Percentiles rank a stretch among this genome's conserved stretches.
Evolutionary conservation across 1,139 yeast genomes (phyloP).

Genomic region (Blastobotrys buckinghamii): DNA sequence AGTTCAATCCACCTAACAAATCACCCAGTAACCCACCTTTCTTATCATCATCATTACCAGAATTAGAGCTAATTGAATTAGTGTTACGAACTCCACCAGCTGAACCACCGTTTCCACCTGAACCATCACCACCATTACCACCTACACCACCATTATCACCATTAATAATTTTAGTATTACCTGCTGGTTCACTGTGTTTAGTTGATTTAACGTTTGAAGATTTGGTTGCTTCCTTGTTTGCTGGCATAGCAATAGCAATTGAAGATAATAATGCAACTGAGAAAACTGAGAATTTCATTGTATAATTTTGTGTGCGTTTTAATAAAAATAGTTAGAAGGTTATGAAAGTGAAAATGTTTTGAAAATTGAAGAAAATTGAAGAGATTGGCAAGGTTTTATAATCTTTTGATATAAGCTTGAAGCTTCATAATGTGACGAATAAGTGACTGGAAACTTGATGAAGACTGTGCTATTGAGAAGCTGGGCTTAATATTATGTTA

Average conservation of each 20-base stretch:
- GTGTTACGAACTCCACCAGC: not conserved
- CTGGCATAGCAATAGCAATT: not conserved
- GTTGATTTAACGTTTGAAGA: no score
- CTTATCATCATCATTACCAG: not conserved
- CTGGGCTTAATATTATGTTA: no score
- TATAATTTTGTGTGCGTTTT: not conserved
- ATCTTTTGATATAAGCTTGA: no score
- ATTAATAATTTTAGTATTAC: not conserved
- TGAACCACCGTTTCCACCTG: not conserved
- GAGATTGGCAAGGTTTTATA: no score
- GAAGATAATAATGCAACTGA: not conserved
- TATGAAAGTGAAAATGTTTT: not conserved
- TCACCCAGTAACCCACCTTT: not conserved
- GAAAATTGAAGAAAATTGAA: not conserved
- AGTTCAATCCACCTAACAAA: not conserved
- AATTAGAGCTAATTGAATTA: not conserved
- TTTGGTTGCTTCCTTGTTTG: not conserved
- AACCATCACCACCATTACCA: constrained; percentile 1
- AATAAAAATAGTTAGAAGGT: no score
- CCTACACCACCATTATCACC: constrained; percentile 5
- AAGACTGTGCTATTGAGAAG: no score
- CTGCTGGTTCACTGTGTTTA: not conserved
- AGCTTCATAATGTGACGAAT: no score
- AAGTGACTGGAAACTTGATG: no score
- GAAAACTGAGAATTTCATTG: not conserved